Evolutionary conservation across 208 protist species (phyloP).

Genomic region (Trypanosoma rangeli): DNA sequence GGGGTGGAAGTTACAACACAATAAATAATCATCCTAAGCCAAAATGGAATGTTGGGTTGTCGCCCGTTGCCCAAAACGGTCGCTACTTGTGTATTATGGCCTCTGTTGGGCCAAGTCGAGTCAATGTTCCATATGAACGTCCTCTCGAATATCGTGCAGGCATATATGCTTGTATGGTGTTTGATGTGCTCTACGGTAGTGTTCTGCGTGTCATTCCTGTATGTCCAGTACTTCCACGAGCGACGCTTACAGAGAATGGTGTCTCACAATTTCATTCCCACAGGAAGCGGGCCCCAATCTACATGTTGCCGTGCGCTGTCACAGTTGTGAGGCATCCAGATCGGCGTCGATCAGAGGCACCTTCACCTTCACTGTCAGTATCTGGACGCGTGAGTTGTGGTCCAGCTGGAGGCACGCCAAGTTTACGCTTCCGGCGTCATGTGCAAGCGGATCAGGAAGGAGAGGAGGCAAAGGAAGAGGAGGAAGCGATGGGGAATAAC

Average conservation of each 20-base stretch:
- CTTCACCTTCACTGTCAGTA: neutral
- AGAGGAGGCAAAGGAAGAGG: conserved; percentile 7
- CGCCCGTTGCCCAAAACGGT: conserved; percentile 56
- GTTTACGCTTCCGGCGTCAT: neutral
- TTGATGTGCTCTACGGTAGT: conserved; percentile 60
- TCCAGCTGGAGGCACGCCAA: neutral
- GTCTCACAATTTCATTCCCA: conserved; percentile 29
- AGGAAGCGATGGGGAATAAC: neutral
- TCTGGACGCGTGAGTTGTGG: neutral
- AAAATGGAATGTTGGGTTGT: conserved; percentile 14
- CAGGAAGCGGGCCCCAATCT: conserved; percentile 47
- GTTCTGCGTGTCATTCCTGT: conserved; percentile 72
- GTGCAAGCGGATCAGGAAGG: neutral
- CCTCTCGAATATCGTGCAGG: conserved; percentile 50
- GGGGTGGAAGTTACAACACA: neutral
- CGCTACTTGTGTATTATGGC: conserved; percentile 75
- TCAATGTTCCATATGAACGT: conserved; percentile 31
- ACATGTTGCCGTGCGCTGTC: conserved; percentile 49
- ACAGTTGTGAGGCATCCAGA: conserved; percentile 32
- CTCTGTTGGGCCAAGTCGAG: conserved; percentile 62
- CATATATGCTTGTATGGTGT: conserved; percentile 67
- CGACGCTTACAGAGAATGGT: conserved; percentile 36
- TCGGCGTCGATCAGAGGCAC: neutral
- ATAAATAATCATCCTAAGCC: neutral
- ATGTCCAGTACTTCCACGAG: conserved; percentile 43